Percentiles rank a stretch among this genome's conserved stretches.
phyloP scores from a whole-genome alignment of 768 basidiomycete species.

The Serpula lacrymans region DNA sequence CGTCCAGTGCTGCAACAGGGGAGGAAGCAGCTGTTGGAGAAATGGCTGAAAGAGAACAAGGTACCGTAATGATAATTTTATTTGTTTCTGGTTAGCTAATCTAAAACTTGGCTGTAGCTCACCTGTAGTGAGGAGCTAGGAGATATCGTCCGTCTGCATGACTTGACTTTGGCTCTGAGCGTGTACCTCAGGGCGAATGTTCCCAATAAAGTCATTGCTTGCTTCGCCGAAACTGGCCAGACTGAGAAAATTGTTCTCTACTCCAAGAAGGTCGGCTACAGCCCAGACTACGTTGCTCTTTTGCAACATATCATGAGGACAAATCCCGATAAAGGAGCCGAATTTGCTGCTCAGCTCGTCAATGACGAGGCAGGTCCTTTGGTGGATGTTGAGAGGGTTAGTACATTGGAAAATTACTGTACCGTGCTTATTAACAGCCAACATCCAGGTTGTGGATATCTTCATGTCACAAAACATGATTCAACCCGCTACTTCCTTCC shows the following conservation, averaged over 20 bases:
- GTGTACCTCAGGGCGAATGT: constrained; percentile 97
- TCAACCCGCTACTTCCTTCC: constrained; percentile 97
- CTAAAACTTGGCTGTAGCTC: constrained; percentile 63
- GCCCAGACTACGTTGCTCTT: constrained; percentile 87
- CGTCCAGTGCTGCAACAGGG: constrained; percentile 95
- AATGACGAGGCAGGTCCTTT: constrained; percentile 92
- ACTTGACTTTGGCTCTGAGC: constrained; percentile 95
- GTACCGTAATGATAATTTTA: constrained; percentile 34
- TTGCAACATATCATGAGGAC: constrained; percentile 95
- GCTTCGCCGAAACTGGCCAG: constrained; percentile 98
- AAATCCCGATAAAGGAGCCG: constrained; percentile 96
- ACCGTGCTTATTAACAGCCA: constrained; percentile 1
- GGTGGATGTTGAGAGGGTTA: constrained; percentile 90
- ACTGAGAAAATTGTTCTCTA: constrained; percentile 98
- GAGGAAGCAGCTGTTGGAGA: constrained; percentile 94
- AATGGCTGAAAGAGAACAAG: constrained; percentile 99
- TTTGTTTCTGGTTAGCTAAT: constrained; percentile 6
- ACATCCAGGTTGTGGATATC: constrained; percentile 83
- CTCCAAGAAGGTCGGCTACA: constrained; percentile 94
- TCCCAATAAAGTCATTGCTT: constrained; percentile 98
- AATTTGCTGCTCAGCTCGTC: constrained; percentile 92
- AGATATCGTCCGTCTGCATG: constrained; percentile 90
- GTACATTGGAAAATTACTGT: too few relatives aligned
- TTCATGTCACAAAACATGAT: constrained; percentile 99
- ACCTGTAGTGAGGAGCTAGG: constrained; percentile 99